Conservation (phyloP, 2,329 filamentous ascomycete genomes). For the Ophiostoma montium region DNA sequence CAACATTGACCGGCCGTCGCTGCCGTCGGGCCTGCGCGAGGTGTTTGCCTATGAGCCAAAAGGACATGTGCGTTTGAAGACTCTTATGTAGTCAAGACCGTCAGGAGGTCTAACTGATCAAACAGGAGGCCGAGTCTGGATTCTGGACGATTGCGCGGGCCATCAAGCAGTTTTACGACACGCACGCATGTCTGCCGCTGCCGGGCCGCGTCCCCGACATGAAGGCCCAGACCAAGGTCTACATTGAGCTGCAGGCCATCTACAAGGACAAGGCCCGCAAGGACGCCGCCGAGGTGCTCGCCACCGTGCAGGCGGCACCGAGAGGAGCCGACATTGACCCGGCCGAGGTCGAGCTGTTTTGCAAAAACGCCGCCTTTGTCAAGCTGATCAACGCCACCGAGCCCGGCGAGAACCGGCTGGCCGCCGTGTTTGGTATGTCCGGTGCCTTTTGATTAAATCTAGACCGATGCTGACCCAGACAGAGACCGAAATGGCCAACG, state of each 20-base stretch:
- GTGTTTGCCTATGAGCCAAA: constrained; percentile 52
- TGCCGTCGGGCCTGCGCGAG: constrained; percentile 57
- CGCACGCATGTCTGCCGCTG: constrained; percentile 62
- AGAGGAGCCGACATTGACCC: constrained; percentile 43
- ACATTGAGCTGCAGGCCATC: constrained; percentile 79
- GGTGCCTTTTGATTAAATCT: too few relatives aligned
- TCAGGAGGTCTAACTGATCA: not conserved
- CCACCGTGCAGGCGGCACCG: constrained; percentile 40
- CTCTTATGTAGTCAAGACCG: not conserved
- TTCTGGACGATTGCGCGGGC: constrained; percentile 89
- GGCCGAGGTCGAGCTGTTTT: constrained; percentile 77
- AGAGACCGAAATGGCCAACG: constrained; percentile 42
- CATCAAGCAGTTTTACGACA: constrained; percentile 60
- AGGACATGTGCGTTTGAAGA: too few relatives aligned
- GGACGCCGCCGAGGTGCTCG: constrained; percentile 63
- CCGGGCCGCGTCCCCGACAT: constrained; percentile 87
- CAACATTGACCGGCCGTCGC: constrained; percentile 54
- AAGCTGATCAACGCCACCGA: constrained; percentile 58
- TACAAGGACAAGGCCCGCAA: constrained; percentile 79
- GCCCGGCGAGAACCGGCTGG: constrained; percentile 28
- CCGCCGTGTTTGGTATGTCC: constrained; percentile 40
- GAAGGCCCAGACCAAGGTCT: constrained; percentile 86
- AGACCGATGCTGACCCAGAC: constrained; percentile 10
- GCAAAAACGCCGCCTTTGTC: constrained; percentile 87
- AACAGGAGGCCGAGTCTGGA: constrained; percentile 25